Percentiles rank a stretch among this genome's conserved stretches.
These are phyloP conservation scores for Solidago caesia DNA, from an alignment of 129 eudicot genomes.

Conservation along the genomic window DNA sequence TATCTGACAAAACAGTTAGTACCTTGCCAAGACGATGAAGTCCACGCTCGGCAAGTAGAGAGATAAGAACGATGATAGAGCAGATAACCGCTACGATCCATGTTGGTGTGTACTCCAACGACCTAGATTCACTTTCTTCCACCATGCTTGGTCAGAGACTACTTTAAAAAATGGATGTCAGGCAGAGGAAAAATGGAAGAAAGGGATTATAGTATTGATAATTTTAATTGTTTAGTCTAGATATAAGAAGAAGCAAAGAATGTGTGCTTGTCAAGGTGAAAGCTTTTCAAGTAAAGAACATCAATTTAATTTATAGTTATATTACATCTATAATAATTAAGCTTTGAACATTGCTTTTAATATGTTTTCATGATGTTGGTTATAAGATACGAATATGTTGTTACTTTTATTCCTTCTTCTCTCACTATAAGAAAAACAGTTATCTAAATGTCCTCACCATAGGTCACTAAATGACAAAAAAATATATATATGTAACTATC, in stretches of 20 bases:
- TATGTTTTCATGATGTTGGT: no score
- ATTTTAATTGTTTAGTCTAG: slow-evolving; percentile 12
- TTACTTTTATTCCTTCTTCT: no score
- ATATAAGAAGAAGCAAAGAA: slow-evolving; percentile 30
- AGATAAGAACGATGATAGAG: slow-evolving; percentile 36
- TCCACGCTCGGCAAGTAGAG: slow-evolving; percentile 37
- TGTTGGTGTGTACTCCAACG: slow-evolving; percentile 42
- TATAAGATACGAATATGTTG: no score
- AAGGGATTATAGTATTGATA: not conserved
- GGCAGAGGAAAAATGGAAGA: not conserved
- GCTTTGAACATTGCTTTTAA: no score
- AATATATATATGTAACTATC: slow-evolving; percentile 41
- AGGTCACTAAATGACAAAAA: no score
- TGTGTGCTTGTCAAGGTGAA: slow-evolving; percentile 16
- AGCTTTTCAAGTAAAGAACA: slow-evolving; percentile 31
- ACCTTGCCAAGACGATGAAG: slow-evolving; percentile 48
- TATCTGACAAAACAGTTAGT: not conserved
- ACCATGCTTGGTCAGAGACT: slow-evolving; percentile 9
- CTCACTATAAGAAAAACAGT: no score
- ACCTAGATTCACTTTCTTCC: slow-evolving; percentile 26
- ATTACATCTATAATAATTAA: no score
- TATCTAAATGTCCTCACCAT: no score
- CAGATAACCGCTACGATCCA: slow-evolving; percentile 40
- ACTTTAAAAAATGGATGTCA: not conserved
- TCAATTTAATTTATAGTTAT: not conserved